Conservation (phyloP, 2,329 filamentous ascomycete genomes). For the Colletotrichum sp. region DNA sequence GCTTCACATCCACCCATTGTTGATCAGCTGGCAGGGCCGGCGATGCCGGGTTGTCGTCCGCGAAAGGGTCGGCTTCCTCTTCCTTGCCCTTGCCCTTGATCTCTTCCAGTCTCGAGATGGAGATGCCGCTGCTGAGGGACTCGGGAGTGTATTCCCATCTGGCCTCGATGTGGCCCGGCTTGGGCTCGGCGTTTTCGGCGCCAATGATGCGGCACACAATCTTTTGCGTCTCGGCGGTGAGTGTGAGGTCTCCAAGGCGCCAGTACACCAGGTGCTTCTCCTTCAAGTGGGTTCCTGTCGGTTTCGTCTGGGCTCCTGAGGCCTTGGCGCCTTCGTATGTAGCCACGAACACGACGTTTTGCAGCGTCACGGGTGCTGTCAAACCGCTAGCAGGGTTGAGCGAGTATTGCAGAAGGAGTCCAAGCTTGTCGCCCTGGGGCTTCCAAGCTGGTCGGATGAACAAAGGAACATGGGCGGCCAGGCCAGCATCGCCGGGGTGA, state of each 20-base stretch:
- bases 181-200: slow-evolving; percentile 73
- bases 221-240: slow-evolving; percentile 71
- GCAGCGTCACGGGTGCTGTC: slow-evolving; percentile 49
- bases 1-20: slow-evolving; percentile 71
- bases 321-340: slow-evolving; percentile 73
- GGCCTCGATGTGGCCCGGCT: slow-evolving; percentile 80
- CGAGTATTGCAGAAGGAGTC: slow-evolving; percentile 82
- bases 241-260: slow-evolving; percentile 77
- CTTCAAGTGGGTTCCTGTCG: slow-evolving; percentile 77
- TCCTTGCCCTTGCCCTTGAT: slow-evolving; percentile 59
- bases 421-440: slow-evolving; percentile 82
- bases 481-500: slow-evolving; percentile 65
- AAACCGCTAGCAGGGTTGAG: slow-evolving; percentile 73
- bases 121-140: slow-evolving; percentile 67
- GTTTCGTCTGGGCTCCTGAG: slow-evolving; percentile 76
- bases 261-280: slow-evolving; percentile 82
- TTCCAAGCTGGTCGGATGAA: slow-evolving; percentile 82
- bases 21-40: slow-evolving; percentile 29
- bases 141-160: slow-evolving; percentile 70
- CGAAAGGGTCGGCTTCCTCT: slow-evolving; percentile 70
- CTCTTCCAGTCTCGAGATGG: slow-evolving; percentile 61
- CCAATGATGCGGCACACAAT: slow-evolving; percentile 82
- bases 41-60: slow-evolving; percentile 46
- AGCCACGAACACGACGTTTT: slow-evolving; percentile 77
- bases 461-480: slow-evolving; percentile 70